A percentile compares a stretch with the other conserved stretches of the same genome.
These are phyloP conservation scores for Pelargonium nanum DNA, from an alignment of 345 rosid species.

Conservation along the genomic window DNA sequence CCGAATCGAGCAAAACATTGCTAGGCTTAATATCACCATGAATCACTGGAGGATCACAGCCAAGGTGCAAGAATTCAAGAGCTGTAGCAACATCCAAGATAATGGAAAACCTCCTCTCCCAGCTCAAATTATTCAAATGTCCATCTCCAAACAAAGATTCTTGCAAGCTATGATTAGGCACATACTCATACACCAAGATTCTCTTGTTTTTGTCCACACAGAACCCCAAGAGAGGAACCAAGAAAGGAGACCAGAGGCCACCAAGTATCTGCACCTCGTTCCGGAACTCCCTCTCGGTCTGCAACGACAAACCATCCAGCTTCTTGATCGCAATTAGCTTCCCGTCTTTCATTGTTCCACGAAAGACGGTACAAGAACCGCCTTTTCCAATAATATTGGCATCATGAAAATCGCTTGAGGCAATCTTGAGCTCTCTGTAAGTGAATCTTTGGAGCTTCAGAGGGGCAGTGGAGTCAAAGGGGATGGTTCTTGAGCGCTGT, in stretches of 20 bases:
- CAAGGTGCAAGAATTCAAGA: conserved; percentile 72
- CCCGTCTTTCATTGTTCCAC: conserved; percentile 68
- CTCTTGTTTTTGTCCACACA: conserved; percentile 72
- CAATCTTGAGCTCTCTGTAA: conserved; percentile 64
- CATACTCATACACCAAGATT: conserved; percentile 79
- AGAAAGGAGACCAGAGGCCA: conserved; percentile 61
- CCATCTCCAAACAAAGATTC: conserved; percentile 62
- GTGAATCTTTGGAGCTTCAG: conserved; percentile 61
- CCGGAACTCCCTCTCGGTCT: conserved; percentile 82
- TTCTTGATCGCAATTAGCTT: conserved; percentile 75
- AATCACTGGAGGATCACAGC: conserved; percentile 90
- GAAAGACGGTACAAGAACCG: conserved; percentile 90
- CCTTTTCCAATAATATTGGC: conserved; percentile 77
- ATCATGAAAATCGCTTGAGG: conserved; percentile 63
- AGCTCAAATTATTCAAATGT: conserved; percentile 42
- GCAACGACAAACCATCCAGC: conserved; percentile 51
- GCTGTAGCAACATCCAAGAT: conserved; percentile 84
- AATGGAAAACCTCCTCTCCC: conserved; percentile 63
- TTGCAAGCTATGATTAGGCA: conserved; percentile 91
- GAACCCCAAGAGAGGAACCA: conserved; percentile 71
- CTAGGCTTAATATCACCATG: conserved; percentile 97
- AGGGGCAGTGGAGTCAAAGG: conserved; percentile 52
- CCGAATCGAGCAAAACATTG: conserved; percentile 80
- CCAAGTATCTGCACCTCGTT: conserved; percentile 97
- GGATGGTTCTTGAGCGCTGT: conserved; percentile 59